Evolutionary conservation across 2,329 filamentous ascomycete genomes (phyloP).

Genomic region (Fonsecaea erecta): DNA sequence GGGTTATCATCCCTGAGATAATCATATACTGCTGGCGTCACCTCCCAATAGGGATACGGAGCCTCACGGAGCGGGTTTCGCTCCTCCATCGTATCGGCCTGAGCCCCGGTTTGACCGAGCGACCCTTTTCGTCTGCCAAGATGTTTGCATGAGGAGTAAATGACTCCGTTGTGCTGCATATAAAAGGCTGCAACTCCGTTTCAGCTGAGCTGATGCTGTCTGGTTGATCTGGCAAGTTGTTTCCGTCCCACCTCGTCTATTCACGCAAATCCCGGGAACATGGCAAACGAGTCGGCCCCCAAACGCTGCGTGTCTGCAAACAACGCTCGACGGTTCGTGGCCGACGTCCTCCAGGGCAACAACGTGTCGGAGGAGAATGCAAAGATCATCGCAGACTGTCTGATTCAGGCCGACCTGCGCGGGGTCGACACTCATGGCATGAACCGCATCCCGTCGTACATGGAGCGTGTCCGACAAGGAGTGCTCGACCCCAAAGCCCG

Average conservation of each 20-base stretch:
- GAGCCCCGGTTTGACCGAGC: not conserved
- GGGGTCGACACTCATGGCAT: constrained; percentile 80
- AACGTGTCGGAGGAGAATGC: constrained; percentile 65
- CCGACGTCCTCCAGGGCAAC: constrained; percentile 51
- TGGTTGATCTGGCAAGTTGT: no score
- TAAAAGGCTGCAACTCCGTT: no score
- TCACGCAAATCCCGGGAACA: not conserved
- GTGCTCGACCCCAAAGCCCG: constrained; percentile 66
- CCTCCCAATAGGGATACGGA: not conserved
- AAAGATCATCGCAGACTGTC: constrained; percentile 65
- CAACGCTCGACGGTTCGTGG: constrained; percentile 4
- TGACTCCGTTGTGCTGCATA: no score
- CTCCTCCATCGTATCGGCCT: not conserved
- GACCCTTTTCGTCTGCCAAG: no score
- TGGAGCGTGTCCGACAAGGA: constrained; percentile 71
- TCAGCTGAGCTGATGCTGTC: no score
- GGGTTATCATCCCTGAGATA: no score
- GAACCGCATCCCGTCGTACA: constrained; percentile 78
- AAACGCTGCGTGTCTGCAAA: constrained; percentile 3
- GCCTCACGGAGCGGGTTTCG: not conserved
- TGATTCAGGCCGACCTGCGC: constrained; percentile 75
- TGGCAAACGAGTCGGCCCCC: not conserved
- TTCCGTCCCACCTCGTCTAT: no score
- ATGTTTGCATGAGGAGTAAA: no score
- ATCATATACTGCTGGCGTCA: not conserved